Evolutionary conservation across 176 grass and related monocot genomes (phyloP).

Genomic region (Puccinellia tenuiflora): DNA sequence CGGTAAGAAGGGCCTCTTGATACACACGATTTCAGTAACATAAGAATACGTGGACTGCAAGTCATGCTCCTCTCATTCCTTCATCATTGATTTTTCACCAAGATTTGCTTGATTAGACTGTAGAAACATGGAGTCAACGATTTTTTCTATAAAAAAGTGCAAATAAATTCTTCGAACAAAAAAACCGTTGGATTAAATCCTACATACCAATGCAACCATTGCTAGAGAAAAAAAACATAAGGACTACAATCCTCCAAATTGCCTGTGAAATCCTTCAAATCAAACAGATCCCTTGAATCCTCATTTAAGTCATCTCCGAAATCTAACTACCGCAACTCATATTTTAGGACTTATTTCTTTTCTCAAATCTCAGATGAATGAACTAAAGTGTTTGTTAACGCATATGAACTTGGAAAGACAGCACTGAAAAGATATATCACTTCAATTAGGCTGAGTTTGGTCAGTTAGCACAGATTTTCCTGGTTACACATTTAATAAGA

Average conservation of each 20-base stretch:
- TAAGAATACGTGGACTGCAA: no score
- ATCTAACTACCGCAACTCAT: neutral
- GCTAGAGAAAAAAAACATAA: neutral
- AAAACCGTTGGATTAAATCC: neutral
- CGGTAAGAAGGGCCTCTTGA: slow-evolving; percentile 7
- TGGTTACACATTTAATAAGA: neutral
- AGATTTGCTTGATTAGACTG: neutral
- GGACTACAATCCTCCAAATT: neutral
- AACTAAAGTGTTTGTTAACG: neutral
- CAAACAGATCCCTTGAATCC: neutral
- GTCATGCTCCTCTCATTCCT: neutral
- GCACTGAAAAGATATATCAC: neutral
- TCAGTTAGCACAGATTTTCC: neutral
- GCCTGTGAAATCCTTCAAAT: neutral
- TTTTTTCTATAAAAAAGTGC: neutral
- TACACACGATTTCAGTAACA: neutral
- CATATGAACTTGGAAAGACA: neutral
- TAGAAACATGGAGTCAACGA: neutral
- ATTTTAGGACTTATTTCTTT: neutral
- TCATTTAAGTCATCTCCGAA: neutral
- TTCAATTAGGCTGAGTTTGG: neutral
- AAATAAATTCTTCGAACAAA: neutral
- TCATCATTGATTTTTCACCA: neutral
- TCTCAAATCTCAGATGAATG: neutral
- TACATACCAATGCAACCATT: no score